Evolutionary conservation across 208 protist species (phyloP).

Genomic region (Trypanosoma avium): DNA sequence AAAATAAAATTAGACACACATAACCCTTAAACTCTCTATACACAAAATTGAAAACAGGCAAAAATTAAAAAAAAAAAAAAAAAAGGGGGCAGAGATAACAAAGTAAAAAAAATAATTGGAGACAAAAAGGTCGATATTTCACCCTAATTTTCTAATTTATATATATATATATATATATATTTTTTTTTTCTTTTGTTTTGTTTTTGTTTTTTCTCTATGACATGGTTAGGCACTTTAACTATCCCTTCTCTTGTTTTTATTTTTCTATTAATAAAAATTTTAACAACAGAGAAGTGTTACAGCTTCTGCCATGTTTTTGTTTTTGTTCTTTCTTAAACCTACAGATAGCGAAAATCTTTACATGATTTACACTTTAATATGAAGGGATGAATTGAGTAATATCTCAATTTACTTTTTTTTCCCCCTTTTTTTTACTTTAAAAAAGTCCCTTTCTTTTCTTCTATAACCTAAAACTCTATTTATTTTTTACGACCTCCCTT

Average conservation of each 20-base stretch:
- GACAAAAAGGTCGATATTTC: too few relatives aligned
- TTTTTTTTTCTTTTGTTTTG: conserved; percentile 37
- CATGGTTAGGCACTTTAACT: neutral
- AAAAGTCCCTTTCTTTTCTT: too few relatives aligned
- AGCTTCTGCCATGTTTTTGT: neutral
- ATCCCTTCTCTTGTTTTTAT: too few relatives aligned
- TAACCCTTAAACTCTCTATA: neutral
- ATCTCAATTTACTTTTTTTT: neutral
- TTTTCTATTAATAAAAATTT: too few relatives aligned
- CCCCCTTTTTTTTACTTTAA: too few relatives aligned
- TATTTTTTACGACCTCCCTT: conserved; percentile 36
- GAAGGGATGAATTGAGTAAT: neutral
- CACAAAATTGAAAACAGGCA: neutral
- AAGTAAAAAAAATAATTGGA: neutral
- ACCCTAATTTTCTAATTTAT: too few relatives aligned
- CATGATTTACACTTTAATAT: too few relatives aligned
- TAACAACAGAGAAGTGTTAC: neutral
- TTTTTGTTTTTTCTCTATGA: conserved; percentile 2
- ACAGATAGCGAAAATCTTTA: too few relatives aligned
- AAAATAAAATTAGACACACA: neutral
- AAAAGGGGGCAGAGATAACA: neutral
- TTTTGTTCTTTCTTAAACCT: too few relatives aligned
- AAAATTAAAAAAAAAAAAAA: conserved; percentile 10
- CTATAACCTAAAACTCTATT: conserved; percentile 23
- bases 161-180: conserved; percentile 12